Base-by-base conservation (phyloP, 768 basidiomycete genomes). In the Calocybe cyanea region DNA sequence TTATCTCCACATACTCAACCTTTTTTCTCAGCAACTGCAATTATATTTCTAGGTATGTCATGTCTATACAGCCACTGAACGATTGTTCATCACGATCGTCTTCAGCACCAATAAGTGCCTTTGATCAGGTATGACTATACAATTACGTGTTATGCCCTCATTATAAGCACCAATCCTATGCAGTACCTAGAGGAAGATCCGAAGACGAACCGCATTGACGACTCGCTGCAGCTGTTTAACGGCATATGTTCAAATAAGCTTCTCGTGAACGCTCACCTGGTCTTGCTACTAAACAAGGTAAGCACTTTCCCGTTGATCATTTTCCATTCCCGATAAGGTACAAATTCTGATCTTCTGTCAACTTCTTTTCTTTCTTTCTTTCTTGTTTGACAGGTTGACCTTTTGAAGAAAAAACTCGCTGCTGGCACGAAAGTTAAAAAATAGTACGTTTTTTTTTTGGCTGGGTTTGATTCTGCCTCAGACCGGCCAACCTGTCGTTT, bases 121-220 rank as follows among this genome's bases (percentile, higher is more conserved):
- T 87, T 60, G 87, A 92, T 71, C 87, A 91, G 78, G 85, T 81
- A 57, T 51, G 68, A 32, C 34, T 17, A 32, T 14, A 45, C 37
- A 36, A 17, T n/a, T 23, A n/a, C 35, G 44, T 38, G 41, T 10
- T 38, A 19, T 25, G 37, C 25, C 40, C 8, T 19, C 39, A 48
- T n/a, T 24, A 39, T 6, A 15, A 21, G 37, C 42, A 35, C 35
- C 36, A 32, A 43, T 11, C 47, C 30, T 38, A 10, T 36, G 23
- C 46, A 90, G 85, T 89, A 87, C 62, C 76, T 92, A 8, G 85
- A 89, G 54, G 89, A 92, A 67, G 88, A 91, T 60, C 73, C 81
- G 4, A 76, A 78, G 50, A 83, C 83, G 38, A 91, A 91, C 58
- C 69, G 88, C 53, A 83, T 91, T 49, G 80, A 88, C 49, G 89